Evolutionary conservation across 2,329 filamentous ascomycete species (phyloP).

Genomic region (Trichophyton benhamiae): DNA sequence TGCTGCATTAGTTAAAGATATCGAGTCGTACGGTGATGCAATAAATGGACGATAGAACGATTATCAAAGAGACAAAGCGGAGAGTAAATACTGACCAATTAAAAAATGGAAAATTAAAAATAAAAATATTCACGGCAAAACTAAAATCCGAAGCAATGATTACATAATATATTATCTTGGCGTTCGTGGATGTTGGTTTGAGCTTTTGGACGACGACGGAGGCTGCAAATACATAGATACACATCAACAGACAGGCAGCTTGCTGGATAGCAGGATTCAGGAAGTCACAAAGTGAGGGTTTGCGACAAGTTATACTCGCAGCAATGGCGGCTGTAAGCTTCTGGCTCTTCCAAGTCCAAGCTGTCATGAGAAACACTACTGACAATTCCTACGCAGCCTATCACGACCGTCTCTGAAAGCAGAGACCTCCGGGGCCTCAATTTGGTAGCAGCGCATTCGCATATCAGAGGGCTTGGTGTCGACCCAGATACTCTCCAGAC

Average conservation of each 20-base stretch:
- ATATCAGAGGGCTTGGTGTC: slow-evolving; percentile 90
- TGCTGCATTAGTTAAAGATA: too few species aligned
- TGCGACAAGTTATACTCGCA: background rate
- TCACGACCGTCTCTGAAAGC: slow-evolving; percentile 80
- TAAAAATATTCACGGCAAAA: background rate
- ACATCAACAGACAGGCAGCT: background rate
- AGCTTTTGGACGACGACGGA: background rate
- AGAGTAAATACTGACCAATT: background rate
- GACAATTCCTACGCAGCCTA: slow-evolving; percentile 35
- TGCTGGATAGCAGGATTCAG: background rate
- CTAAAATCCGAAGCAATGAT: background rate
- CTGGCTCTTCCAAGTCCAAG: background rate
- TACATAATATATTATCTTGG: too few species aligned
- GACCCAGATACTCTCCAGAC: slow-evolving; percentile 85
- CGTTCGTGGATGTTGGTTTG: too few species aligned
- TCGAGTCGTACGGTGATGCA: background rate
- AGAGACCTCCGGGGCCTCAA: slow-evolving; percentile 95
- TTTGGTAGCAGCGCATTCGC: slow-evolving; percentile 94
- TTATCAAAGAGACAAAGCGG: background rate
- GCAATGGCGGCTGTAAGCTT: slow-evolving; percentile 29
- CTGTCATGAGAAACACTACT: background rate
- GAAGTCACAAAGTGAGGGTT: background rate
- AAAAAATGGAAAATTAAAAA: background rate
- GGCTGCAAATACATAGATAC: background rate
- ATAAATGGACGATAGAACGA: background rate